Evolutionary conservation across 2,329 filamentous ascomycete species (phyloP), one percentile per base, ranked within the genome.

Genomic region (Ophiostoma tasmaniense): DNA sequence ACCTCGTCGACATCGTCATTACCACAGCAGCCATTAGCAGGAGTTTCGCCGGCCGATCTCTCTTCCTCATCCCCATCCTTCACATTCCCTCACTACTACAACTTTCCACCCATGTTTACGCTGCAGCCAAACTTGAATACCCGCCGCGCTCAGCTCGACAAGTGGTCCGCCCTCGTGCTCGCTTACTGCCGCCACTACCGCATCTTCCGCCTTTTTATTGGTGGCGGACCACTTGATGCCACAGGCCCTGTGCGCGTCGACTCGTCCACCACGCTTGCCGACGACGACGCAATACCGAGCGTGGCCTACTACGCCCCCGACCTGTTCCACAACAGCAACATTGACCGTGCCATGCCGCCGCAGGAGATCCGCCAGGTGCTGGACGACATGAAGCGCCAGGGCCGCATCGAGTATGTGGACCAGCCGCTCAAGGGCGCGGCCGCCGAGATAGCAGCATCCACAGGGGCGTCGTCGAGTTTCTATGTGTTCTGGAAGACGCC

Each of bases 141-240:
- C 11, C 89, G 85, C 76, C 86, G 89, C 79, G 87, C 89, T 64
- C 92, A 95, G 76, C 88, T 93, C 71, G 82, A 85, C 70, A 93
- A 93, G 79, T 99, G 95, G 95, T 88, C 90, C n/a, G 79, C 86
- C 39, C 86, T 97, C 20, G 87, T 98, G 76, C 92, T 93, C 71
- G 79, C 89, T 76, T 97, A 96, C 88, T 92, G 90, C 79, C 87
- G 87, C 0, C 85, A 91, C 80, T 84, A 94, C 81, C 88, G 87
- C 74, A 81, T 93, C 76, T 97, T 89, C 82, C 87, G 87, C 69
- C 86, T 98, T 68, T 85, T 89, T 3, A 82, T 96, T 67, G 67
- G 75, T 62, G 80, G 79, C 72, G 78, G 80, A 3, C 35, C 33
- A 14, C 39, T 1, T 42, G 42, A 11, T 28, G 7, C 45, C 39